Evolutionary conservation across 2,329 filamentous ascomycete species (phyloP).

Genomic region (Pestalotiopsis sp.): DNA sequence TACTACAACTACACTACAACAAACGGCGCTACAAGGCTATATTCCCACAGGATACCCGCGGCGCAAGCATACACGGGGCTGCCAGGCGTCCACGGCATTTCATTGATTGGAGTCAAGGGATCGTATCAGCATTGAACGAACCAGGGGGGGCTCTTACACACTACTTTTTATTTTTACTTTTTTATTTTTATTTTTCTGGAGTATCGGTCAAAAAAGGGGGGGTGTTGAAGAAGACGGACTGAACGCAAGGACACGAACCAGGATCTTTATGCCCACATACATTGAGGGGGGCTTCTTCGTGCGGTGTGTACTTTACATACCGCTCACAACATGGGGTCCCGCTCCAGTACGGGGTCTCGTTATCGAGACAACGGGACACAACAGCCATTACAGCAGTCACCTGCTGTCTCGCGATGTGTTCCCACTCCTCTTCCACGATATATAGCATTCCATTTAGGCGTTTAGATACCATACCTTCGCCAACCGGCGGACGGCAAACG

Average conservation of each 20-base stretch:
- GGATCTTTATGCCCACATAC: not conserved
- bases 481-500: constrained; percentile 28
- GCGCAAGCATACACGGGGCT: constrained; percentile 4
- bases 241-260: not conserved
- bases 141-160: not conserved
- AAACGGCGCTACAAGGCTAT: not conserved
- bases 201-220: not conserved
- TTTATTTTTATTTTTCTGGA: not conserved
- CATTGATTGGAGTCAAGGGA: not conserved
- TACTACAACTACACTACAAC: not conserved
- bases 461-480: constrained; percentile 30
- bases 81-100: constrained; percentile 2
- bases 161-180: not conserved
- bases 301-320: not conserved
- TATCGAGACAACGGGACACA: not conserved
- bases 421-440: not conserved
- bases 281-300: not conserved
- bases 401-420: not conserved
- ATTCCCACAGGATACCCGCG: not conserved
- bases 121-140: not conserved
- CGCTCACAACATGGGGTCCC: not conserved
- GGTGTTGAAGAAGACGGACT: not conserved
- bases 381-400: not conserved
- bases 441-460: constrained; percentile 12
- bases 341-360: not conserved